Conservation (phyloP, 176 grass and related monocot species). For the Neostapfia colusana region DNA sequence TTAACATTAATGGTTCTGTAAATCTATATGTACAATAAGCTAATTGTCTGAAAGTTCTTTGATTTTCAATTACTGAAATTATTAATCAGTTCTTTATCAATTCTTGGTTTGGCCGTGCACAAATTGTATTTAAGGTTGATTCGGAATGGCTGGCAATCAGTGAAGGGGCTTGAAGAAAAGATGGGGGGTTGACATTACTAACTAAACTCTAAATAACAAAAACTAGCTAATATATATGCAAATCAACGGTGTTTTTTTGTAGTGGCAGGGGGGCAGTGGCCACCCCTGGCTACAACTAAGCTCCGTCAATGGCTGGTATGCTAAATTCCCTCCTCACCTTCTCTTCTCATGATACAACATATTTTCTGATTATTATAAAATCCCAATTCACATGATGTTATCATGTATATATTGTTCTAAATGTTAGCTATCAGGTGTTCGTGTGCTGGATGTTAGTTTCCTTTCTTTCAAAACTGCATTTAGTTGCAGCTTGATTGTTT, state of each 20-base stretch:
- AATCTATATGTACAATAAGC: no score
- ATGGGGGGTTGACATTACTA: no score
- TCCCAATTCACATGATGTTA: neutral
- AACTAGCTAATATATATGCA: no score
- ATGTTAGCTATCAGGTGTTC: neutral
- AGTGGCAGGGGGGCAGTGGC: no score
- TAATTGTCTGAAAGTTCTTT: neutral
- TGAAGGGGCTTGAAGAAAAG: no score
- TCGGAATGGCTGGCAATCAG: neutral
- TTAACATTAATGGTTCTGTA: neutral
- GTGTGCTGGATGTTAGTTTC: neutral
- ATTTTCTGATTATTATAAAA: neutral
- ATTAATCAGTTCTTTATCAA: neutral
- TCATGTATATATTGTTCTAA: neutral
- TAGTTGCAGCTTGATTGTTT: neutral
- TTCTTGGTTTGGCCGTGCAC: neutral
- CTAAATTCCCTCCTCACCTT: no score
- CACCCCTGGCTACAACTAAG: no score
- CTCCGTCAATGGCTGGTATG: no score
- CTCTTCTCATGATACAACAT: neutral
- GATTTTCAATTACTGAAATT: neutral
- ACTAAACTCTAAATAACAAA: no score
- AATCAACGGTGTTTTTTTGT: no score
- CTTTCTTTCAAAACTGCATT: neutral
- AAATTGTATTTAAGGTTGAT: neutral